Base-by-base conservation (phyloP, 2,329 filamentous ascomycete species). In the Cladophialophora chaetospira region DNA sequence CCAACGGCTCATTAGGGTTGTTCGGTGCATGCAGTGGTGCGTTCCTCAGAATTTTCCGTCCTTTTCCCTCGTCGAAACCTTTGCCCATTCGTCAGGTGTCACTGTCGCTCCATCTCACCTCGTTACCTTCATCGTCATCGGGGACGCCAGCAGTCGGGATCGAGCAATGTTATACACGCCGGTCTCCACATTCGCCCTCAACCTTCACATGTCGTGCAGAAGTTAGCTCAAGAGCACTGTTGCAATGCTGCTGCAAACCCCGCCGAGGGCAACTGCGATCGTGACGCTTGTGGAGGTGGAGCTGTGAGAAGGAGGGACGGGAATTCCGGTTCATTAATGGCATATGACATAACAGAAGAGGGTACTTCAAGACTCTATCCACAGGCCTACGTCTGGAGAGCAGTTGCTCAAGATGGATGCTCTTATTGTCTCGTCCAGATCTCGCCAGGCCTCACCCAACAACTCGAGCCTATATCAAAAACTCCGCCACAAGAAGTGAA, bases 31-130 rank as follows among this genome's bases (percentile, higher is more conserved):
- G 35, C 11, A 19, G 35, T 38, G 13, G 35, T 38, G 13, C 23
- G 36, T 40, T 11, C 36, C 36, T 19, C 15, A 51, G 48, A 42
- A 51, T 51, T 51, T 51, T 43, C 48, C 48, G n/a, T 19, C 17
- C 21, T 21, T 38, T 49, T 49, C 46, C 19, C 25, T 40, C 26
- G 26, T 28, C 36, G 5, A 29, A 31, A 23, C 19, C 19, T 5
- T 51, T 35, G 25, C 36, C 36, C 52, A 59, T 59, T 59, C 57
- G 57, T 42, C 42, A 59, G 46, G 57, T 59, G 36, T 55, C 57
- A 19, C 17, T 38, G 33, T 47, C 29, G 15, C 53, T 40, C 53
- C 38, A 45, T 51, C 53, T 21, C 23, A n/a, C 50, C 17, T 44
- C 38, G 26, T 15, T 46, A 38, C 21, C 45, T 9, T 28, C 55